Evolutionary conservation across 768 basidiomycete species (phyloP).

Genomic region (Suillus decipiens): DNA sequence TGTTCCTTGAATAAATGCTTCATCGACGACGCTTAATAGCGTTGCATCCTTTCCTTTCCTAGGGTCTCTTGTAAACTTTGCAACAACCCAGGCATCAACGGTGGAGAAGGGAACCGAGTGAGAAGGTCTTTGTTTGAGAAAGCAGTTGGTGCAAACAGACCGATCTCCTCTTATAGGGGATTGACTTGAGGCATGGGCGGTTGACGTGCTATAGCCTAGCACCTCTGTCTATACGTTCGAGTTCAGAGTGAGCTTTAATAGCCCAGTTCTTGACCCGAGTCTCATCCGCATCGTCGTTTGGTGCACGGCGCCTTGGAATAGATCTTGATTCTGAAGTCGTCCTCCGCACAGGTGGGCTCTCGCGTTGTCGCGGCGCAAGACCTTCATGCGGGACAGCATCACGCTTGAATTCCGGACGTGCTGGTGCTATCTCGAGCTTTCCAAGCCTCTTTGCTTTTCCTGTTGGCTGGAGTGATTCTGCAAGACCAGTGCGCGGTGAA

Average conservation of each 20-base stretch:
- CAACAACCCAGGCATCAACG: conserved; percentile 66
- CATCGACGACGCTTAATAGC: conserved; percentile 74
- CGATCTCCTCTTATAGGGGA: conserved; percentile 39
- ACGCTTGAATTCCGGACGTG: conserved; percentile 20
- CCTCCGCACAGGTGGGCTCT: neutral
- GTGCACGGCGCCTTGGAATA: neutral
- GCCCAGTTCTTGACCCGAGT: conserved; percentile 15
- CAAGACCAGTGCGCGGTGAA: conserved; percentile 20
- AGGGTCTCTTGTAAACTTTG: conserved; percentile 57
- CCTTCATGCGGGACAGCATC: conserved; percentile 23
- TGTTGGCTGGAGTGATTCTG: conserved; percentile 28
- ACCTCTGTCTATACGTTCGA: conserved; percentile 14
- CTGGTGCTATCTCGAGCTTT: conserved; percentile 26
- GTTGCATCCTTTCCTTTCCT: conserved; percentile 46
- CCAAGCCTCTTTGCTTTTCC: conserved; percentile 29
- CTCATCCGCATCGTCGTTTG: neutral
- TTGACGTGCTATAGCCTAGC: conserved; percentile 8
- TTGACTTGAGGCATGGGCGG: conserved; percentile 16
- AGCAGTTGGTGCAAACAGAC: conserved; percentile 30
- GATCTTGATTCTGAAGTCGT: neutral
- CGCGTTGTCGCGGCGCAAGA: conserved; percentile 12
- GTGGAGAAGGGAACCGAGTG: conserved; percentile 60
- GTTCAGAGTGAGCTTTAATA: conserved; percentile 16
- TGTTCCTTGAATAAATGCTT: conserved; percentile 55
- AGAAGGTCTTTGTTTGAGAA: conserved; percentile 32